Evolutionary conservation across 1,284 basidiomycete species (phyloP).

Genomic region (Melampsora americana): DNA sequence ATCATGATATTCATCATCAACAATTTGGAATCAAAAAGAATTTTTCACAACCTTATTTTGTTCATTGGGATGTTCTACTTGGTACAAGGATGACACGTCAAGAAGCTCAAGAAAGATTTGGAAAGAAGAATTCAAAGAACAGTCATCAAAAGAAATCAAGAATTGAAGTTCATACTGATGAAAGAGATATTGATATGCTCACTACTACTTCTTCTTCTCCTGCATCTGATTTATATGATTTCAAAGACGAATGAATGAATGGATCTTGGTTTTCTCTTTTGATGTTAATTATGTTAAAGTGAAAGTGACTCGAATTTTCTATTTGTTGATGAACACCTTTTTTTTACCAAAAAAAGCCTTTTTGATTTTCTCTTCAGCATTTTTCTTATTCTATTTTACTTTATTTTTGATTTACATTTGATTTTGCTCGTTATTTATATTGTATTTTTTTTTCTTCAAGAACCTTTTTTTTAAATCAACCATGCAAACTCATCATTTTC

Average conservation of each 20-base stretch:
- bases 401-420: too few relatives aligned
- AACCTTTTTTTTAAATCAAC: too few relatives aligned
- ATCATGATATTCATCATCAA: constrained; percentile 97
- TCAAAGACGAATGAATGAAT: not conserved
- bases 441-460: too few relatives aligned
- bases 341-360: too few relatives aligned
- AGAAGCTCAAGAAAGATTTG: constrained; percentile 47
- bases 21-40: constrained; percentile 90
- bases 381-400: too few relatives aligned
- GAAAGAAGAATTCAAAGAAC: not conserved
- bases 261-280: too few relatives aligned
- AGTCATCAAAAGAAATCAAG: not conserved
- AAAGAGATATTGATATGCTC: not conserved
- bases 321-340: too few relatives aligned
- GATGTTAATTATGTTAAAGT: too few relatives aligned
- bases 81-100: constrained; percentile 55
- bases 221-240: not conserved
- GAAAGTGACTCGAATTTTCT: too few relatives aligned
- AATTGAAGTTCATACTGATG: constrained; percentile 7
- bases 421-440: too few relatives aligned
- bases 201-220: not conserved
- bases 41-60: constrained; percentile 87
- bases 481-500: too few relatives aligned
- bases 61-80: constrained; percentile 55
- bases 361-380: too few relatives aligned